Evolutionary conservation across 345 rosid genomes (phyloP).

Genomic region (Eucalyptus marginata): DNA sequence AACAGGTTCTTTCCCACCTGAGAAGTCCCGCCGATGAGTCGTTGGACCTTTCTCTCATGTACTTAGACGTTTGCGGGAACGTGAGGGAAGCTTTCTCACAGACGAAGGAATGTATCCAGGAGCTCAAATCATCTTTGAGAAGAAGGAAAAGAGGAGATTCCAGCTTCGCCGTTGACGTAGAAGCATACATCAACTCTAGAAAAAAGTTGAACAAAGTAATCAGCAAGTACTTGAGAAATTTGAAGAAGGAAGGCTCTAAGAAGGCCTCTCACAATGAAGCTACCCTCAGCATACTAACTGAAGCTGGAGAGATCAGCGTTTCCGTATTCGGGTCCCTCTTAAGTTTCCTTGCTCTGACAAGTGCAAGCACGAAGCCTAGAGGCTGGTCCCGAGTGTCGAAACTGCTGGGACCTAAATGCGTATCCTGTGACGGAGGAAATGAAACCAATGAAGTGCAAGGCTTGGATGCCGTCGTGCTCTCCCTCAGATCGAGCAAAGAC

Average conservation of each 20-base stretch:
- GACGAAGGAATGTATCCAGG: not conserved
- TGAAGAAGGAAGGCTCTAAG: not conserved
- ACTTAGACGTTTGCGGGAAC: not conserved
- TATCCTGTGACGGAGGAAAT: not conserved
- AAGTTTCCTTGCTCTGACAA: not conserved
- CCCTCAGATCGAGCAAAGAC: not conserved
- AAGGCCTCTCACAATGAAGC: not conserved
- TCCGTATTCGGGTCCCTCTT: not conserved
- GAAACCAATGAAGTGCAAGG: not conserved
- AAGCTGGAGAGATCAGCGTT: not conserved
- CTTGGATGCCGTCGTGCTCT: not conserved
- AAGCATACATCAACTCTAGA: not conserved
- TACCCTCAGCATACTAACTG: not conserved
- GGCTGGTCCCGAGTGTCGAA: slow-evolving; percentile 4
- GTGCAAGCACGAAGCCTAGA: not conserved
- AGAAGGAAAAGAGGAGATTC: not conserved
- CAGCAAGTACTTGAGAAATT: not conserved
- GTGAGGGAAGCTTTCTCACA: not conserved
- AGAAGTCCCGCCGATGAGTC: not conserved
- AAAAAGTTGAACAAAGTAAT: not conserved
- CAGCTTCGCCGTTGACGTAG: not conserved
- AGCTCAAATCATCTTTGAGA: fast-evolving
- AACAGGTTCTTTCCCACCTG: not conserved
- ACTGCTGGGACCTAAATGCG: not conserved
- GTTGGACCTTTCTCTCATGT: slow-evolving; percentile 6